Conservation (phyloP, 2,329 filamentous ascomycete species). For the Colletotrichum brevisporum region DNA sequence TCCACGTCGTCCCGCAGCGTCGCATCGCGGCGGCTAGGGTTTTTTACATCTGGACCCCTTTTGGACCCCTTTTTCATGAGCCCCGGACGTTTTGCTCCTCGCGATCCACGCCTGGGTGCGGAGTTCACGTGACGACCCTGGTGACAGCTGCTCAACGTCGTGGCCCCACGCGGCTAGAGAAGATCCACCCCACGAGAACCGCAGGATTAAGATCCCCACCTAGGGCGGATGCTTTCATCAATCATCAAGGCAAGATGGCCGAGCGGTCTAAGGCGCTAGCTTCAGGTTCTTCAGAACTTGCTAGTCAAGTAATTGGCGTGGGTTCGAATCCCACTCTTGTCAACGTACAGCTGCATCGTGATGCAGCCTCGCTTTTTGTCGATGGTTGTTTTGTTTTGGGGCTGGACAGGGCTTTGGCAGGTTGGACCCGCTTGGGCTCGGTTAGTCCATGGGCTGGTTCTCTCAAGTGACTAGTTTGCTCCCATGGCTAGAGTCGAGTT, state of each 20-base stretch:
- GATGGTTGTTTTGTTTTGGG: background rate
- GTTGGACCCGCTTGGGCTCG: background rate
- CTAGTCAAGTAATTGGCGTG: conserved; percentile 23
- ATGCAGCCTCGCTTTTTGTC: background rate
- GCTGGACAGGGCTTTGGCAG: background rate
- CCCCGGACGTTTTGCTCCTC: too few species aligned
- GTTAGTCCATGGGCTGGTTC: too few species aligned
- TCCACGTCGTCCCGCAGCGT: background rate
- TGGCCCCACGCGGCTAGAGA: background rate
- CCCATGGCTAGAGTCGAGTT: too few species aligned
- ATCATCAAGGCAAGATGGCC: conserved; percentile 18
- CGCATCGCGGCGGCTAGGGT: background rate
- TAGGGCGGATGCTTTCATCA: background rate
- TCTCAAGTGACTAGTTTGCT: too few species aligned
- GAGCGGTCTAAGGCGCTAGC: conserved; percentile 32
- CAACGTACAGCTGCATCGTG: background rate
- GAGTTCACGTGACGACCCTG: background rate
- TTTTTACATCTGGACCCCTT: background rate
- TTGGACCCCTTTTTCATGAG: too few species aligned
- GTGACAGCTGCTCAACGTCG: background rate
- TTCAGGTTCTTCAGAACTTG: conserved; percentile 12
- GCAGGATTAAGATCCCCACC: background rate
- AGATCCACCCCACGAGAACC: background rate
- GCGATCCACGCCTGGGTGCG: background rate
- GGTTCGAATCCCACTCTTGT: conserved; percentile 28